Conservation (phyloP, 2,329 filamentous ascomycete genomes). For the Penicillium aurantiogriseum region DNA sequence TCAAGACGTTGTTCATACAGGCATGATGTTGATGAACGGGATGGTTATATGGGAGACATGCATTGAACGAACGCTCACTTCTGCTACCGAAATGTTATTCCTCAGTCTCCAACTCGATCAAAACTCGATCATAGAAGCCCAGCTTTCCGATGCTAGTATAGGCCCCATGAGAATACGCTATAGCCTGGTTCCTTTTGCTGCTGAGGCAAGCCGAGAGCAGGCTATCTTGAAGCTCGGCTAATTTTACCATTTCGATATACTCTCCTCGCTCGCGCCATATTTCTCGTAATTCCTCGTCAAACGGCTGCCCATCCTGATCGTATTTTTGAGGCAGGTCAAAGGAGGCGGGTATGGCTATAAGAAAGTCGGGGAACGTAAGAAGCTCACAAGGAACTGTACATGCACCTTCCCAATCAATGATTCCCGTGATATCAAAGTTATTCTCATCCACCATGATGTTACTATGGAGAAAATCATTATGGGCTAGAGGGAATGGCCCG, state of each 20-base stretch:
- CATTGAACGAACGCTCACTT: no score
- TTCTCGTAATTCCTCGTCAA: slow-evolving; percentile 4
- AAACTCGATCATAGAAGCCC: no score
- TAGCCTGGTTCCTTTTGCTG: slow-evolving; percentile 5
- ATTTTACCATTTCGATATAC: slow-evolving; percentile 9
- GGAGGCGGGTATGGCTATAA: slow-evolving; percentile 9
- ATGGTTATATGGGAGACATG: no score
- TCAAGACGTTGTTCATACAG: no score
- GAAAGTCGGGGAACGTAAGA: slow-evolving; percentile 9
- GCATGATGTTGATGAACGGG: no score
- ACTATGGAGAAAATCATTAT: slow-evolving; percentile 18
- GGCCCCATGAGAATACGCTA: no score
- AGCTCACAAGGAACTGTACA: slow-evolving; percentile 15
- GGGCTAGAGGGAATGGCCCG: slow-evolving; percentile 15
- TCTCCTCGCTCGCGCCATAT: slow-evolving; percentile 4
- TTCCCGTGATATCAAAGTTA: slow-evolving; percentile 8
- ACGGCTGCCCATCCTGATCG: slow-evolving; percentile 1
- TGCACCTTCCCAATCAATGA: slow-evolving; percentile 19
- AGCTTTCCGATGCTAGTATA: no score
- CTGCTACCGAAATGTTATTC: no score
- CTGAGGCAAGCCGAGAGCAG: slow-evolving; percentile 10
- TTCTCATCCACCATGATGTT: slow-evolving; percentile 18
- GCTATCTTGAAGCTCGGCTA: slow-evolving; percentile 1
- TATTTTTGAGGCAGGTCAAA: slow-evolving; percentile 15
- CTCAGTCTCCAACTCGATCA: no score